A percentile compares a stretch with the other conserved stretches of the same genome.
These are phyloP conservation scores for Petrea volubilis DNA, from an alignment of 257 asterid species.

Conservation along the genomic window DNA sequence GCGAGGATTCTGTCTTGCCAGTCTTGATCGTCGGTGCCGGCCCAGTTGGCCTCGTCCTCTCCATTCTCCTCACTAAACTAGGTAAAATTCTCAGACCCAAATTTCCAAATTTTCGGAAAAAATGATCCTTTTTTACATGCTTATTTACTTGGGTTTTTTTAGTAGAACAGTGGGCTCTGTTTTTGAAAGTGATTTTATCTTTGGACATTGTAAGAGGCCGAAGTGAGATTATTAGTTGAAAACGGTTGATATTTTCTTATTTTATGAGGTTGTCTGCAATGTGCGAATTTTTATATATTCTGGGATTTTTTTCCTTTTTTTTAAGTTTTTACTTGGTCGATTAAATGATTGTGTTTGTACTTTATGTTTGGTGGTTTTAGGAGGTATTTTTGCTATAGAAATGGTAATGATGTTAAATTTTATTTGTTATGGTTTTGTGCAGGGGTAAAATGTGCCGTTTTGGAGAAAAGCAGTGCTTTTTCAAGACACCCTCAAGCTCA, in stretches of 20 bases:
- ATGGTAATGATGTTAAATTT: neutral
- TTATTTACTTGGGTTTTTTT: neutral
- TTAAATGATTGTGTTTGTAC: neutral
- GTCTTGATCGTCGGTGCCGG: slow-evolving; percentile 96
- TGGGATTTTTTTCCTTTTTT: neutral
- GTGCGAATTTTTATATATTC: neutral
- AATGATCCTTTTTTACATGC: neutral
- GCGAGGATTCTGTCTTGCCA: slow-evolving; percentile 51
- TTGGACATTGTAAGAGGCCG: neutral
- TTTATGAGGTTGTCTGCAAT: neutral
- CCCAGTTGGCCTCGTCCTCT: slow-evolving; percentile 89
- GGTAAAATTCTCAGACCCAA: slow-evolving; percentile 36
- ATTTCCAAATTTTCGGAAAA: neutral
- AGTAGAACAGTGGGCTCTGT: neutral
- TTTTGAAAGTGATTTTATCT: neutral
- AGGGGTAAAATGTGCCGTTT: slow-evolving; percentile 83
- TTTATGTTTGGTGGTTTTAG: neutral
- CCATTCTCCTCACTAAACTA: slow-evolving; percentile 76
- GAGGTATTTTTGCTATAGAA: neutral
- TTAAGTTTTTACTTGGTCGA: neutral
- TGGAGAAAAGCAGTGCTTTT: slow-evolving; percentile 72
- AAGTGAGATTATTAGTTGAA: neutral
- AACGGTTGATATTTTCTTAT: neutral
- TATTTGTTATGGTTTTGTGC: slow-evolving; percentile 13
- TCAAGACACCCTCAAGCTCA: slow-evolving; percentile 95